Evolutionary conservation across 495 filamentous ascomycete species (phyloP).

Genomic region (Beverwykella pulmonaria): DNA sequence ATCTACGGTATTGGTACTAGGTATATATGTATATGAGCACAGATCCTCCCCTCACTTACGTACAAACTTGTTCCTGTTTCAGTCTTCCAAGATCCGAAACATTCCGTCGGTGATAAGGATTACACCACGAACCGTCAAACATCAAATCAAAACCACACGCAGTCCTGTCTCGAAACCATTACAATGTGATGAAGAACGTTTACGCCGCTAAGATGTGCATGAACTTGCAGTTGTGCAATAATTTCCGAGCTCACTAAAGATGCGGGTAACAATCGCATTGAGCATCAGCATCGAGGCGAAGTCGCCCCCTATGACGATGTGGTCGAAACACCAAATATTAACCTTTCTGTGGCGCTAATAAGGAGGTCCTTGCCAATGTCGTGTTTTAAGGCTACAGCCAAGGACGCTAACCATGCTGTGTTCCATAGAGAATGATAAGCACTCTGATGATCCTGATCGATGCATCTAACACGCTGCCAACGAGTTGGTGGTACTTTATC

Average conservation of each 20-base stretch:
- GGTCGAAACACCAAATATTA: no score
- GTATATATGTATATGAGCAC: background rate
- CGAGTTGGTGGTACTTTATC: background rate
- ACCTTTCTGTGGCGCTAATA: background rate
- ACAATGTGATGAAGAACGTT: background rate
- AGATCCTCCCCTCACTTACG: background rate
- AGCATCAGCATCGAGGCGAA: background rate
- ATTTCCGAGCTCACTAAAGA: background rate
- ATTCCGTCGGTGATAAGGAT: background rate
- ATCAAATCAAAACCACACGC: background rate
- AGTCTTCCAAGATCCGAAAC: background rate
- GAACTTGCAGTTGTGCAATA: background rate
- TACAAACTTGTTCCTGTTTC: background rate
- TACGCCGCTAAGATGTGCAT: background rate
- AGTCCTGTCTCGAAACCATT: background rate
- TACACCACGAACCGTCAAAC: background rate
- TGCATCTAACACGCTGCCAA: background rate
- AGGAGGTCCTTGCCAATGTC: no score
- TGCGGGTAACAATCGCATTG: background rate
- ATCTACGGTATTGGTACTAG: no score
- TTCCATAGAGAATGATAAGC: background rate
- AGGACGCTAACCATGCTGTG: no score
- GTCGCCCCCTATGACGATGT: background rate
- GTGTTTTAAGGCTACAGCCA: no score
- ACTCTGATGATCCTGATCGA: slow-evolving; percentile 1